Evolutionary conservation across 305 asterid genomes (phyloP), one percentile per base, ranked within the genome.

Genomic region (Vinca major): DNA sequence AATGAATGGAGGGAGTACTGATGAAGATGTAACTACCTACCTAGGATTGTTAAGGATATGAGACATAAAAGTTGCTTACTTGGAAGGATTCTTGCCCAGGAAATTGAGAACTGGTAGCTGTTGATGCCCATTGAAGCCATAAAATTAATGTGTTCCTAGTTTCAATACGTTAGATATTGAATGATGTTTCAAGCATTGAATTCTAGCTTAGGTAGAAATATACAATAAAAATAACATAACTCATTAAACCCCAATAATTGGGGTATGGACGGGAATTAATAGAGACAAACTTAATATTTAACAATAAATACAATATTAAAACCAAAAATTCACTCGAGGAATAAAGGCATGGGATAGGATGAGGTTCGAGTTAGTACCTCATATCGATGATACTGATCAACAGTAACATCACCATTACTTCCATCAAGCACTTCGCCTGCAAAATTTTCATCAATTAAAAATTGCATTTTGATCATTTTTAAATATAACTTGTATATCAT

Each of bases 81-180:
- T 51, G 91, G 91, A 56, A 86, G 85, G 75, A 86, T 84, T 73
- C 91, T 77, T 41, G 91, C 76, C 89, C 89, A 84, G 69, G 87
- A 75, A 66, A 84, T 84, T 53, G 91, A 86, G 71, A 86, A 80
- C 51, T 88, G 78, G 52, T 51, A 84, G 81, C 89, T 81, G 76
- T 82, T 75, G 39, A 78, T 77, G 7, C 88, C 88, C 41, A 84
- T 72, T 49, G 79, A 66, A 75, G 74, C 84, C 89, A 86, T 84
- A 48, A 86, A 83, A 60, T 78, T 76, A 50, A 82, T 26, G 16
- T 82, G 87, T 70, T 82, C 88, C 92, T 86, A n/a, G 5, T 41
- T 39, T 5, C 12, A 37, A 61, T 6, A 5, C 7, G 3, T 26
- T 3, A 56, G 62, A 56, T 20, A 0, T 26, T 26, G 33, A 26